phyloP scores from a whole-genome alignment of 2,329 filamentous ascomycete species.

The Trichoderma lentiforme region DNA sequence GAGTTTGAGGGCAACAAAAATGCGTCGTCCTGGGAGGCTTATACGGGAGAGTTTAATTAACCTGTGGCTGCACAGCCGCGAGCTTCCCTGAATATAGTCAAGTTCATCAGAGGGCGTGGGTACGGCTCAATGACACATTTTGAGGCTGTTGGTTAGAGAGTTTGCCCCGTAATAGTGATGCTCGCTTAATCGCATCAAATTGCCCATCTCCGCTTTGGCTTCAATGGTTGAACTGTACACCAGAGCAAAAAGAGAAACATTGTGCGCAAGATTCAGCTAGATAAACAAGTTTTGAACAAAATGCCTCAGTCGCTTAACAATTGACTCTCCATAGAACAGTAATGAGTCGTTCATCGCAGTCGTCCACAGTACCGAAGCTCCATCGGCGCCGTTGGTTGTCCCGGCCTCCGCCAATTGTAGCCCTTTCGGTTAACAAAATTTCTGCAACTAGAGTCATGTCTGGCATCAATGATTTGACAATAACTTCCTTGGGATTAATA shows the following conservation, averaged over 20 bases:
- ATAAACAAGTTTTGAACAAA: neutral
- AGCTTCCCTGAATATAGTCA: neutral
- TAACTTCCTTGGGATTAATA: neutral
- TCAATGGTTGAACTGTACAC: neutral
- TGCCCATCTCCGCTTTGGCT: neutral
- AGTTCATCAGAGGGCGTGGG: neutral
- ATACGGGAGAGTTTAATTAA: neutral
- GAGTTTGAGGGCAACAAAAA: neutral
- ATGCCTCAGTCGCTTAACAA: neutral
- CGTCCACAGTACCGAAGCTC: neutral
- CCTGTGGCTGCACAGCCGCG: neutral
- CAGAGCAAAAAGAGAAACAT: neutral
- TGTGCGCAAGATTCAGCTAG: neutral
- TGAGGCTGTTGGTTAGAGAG: neutral
- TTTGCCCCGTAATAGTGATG: neutral
- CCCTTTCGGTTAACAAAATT: neutral
- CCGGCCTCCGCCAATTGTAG: neutral
- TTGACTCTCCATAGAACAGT: neutral
- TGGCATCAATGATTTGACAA: neutral
- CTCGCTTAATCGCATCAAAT: neutral
- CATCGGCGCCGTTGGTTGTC: neutral
- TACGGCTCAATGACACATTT: neutral
- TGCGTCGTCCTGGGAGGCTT: neutral
- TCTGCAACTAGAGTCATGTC: neutral
- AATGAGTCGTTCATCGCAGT: neutral